Percentiles rank a stretch among this genome's conserved stretches.
These are phyloP conservation scores for Neurospora sp. DNA, from an alignment of 495 filamentous ascomycete genomes.

Conservation along the genomic window DNA sequence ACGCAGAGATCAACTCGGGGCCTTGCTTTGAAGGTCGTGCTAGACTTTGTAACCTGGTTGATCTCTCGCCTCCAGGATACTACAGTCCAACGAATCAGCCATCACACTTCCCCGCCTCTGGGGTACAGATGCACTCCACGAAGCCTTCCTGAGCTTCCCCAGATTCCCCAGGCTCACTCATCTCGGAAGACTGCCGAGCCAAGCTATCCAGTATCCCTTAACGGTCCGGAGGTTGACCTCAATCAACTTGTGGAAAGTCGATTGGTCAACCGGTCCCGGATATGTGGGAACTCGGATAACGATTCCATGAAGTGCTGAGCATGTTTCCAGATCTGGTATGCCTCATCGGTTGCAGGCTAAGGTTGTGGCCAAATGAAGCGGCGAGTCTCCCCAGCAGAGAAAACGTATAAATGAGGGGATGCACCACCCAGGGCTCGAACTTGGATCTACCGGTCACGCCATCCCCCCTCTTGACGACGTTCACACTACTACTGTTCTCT, in stretches of 20 bases:
- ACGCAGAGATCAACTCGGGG: background rate
- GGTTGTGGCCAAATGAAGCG: background rate
- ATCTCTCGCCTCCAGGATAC: background rate
- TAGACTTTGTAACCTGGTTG: background rate
- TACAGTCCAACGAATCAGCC: background rate
- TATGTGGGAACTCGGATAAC: slow-evolving; percentile 13
- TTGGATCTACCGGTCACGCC: background rate
- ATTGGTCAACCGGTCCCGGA: background rate
- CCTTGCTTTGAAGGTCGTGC: background rate
- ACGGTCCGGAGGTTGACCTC: background rate
- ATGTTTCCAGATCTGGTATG: slow-evolving; percentile 7
- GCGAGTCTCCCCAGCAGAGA: background rate
- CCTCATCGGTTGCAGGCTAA: background rate
- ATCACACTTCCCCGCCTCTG: background rate
- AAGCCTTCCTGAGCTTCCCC: background rate
- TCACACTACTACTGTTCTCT: background rate
- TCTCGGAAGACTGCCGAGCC: background rate
- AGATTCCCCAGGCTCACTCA: background rate
- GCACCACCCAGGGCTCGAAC: background rate
- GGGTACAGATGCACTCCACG: background rate
- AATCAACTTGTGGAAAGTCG: background rate
- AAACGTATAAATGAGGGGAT: slow-evolving; percentile 2
- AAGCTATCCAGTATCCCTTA: background rate
- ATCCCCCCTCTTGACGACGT: background rate
- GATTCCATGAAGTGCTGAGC: slow-evolving; percentile 7